Conservation (phyloP, 306 rosid species). For the Canavalia gladiata region DNA sequence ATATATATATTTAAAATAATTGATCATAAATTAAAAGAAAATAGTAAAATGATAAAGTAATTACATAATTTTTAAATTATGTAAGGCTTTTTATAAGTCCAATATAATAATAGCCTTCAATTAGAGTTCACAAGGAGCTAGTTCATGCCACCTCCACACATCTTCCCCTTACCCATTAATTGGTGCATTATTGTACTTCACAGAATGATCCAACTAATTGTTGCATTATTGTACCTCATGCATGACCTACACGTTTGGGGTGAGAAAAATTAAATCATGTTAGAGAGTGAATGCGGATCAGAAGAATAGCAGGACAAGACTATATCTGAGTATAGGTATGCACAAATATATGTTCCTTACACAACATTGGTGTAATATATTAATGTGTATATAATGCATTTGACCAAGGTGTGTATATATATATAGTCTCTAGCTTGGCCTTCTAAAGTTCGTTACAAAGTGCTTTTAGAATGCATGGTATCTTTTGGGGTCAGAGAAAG, state of each 20-base stretch:
- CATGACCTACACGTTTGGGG: constrained; percentile 31
- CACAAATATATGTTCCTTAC: constrained; percentile 17
- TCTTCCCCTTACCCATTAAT: constrained; percentile 19
- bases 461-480: background rate
- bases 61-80: no score
- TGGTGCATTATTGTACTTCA: constrained; percentile 41
- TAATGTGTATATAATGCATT: background rate
- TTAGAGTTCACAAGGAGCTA: background rate
- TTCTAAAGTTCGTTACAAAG: background rate
- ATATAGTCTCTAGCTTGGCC: constrained; percentile 1
- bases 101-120: background rate
- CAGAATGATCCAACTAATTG: constrained; percentile 32
- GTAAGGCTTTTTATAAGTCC: no score
- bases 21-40: no score
- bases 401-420: background rate
- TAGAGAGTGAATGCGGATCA: background rate
- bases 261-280: background rate
- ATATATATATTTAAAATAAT: no score
- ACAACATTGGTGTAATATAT: background rate
- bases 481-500: no score
- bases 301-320: constrained; percentile 19
- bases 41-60: no score
- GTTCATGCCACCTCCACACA: constrained; percentile 8
- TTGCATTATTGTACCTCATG: constrained; percentile 36
- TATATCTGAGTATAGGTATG: constrained; percentile 18